Evolutionary conservation across 345 rosid species (phyloP), one percentile per base, ranked within the genome.

Genomic region (Aquilaria sinensis): DNA sequence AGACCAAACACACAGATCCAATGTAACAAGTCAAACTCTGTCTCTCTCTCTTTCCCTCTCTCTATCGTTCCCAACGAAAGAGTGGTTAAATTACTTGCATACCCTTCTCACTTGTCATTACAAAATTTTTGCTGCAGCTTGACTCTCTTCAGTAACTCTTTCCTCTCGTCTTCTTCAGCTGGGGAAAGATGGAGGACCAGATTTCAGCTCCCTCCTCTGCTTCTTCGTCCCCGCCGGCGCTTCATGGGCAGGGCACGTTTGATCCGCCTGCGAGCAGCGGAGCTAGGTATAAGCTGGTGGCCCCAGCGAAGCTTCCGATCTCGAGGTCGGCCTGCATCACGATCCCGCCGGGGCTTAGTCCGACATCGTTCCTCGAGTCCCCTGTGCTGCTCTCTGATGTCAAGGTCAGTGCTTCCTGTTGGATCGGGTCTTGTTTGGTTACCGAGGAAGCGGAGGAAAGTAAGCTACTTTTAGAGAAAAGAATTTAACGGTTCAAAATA

Each of bases 291-390:
- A 88, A 81, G 89, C 83, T 95, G 13, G 83, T 95, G 86, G 90
- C 99, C 46, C 99, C 99, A 58, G 96, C 97, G 16, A 95, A 85
- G 90, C 87, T 95, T 47, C 97, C 99, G 86, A 95, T 91, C 92
- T 91, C 96, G 51, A 77, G 99, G 77, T 79, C 92, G 8, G 57
- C 85, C 46, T 84, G 86, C 61, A 79, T 87, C 65, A 80, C 84
- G 69, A 78, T 89, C 76, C 96, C 96, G 61, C 92, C 96, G 10
- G 96, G 93, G 9, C 79, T 85, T 63, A 91, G 96, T 63, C 97
- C 99, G 51, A 84, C 99, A 6, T 88, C 99, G 51, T 91, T 89
- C 69, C 61, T 95, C 72, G 97, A 95, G 70, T 91, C 99, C 56
- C 99, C 99, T 4, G 96, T 95, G 67, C 81, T 95, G 58, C 88